Conservation (phyloP, 208 protist species). For the Leishmania amazonensis region DNA sequence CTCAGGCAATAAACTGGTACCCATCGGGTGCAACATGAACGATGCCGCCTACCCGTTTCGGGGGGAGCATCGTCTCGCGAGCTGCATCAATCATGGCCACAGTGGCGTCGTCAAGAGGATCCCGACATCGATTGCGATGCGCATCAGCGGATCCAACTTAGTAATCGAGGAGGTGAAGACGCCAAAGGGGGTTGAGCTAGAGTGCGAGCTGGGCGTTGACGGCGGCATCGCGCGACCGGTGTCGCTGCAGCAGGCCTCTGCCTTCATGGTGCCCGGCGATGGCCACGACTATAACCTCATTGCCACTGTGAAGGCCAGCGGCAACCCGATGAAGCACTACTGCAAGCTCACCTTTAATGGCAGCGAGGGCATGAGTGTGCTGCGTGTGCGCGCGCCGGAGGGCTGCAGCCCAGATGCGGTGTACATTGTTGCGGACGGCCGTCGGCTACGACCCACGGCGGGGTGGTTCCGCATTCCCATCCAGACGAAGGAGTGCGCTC, state of each 20-base stretch:
- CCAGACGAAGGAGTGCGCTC: conserved; percentile 55
- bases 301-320: conserved; percentile 46
- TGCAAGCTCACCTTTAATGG: conserved; percentile 77
- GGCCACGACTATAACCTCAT: conserved; percentile 77
- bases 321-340: conserved; percentile 48
- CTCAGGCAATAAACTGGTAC: conserved; percentile 29
- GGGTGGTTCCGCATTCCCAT: conserved; percentile 77
- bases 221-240: conserved; percentile 50
- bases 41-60: conserved; percentile 87
- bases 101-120: conserved; percentile 46
- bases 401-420: conserved; percentile 33
- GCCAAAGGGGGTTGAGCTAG: conserved; percentile 44
- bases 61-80: conserved; percentile 63
- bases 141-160: conserved; percentile 76
- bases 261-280: conserved; percentile 73
- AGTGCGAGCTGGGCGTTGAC: conserved; percentile 77
- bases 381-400: conserved; percentile 67
- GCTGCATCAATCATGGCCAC: conserved; percentile 83
- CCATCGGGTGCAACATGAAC: conserved; percentile 85
- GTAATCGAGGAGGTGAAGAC: conserved; percentile 74
- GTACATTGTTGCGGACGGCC: conserved; percentile 61
- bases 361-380: conserved; percentile 52
- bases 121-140: conserved; percentile 54
- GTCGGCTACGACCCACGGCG: conserved; percentile 37
- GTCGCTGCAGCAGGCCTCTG: conserved; percentile 35